A percentile compares a stretch with the other conserved stretches of the same genome.
phyloP scores from a whole-genome alignment of 768 basidiomycete genomes.

The Pleurotus ostreatus region DNA sequence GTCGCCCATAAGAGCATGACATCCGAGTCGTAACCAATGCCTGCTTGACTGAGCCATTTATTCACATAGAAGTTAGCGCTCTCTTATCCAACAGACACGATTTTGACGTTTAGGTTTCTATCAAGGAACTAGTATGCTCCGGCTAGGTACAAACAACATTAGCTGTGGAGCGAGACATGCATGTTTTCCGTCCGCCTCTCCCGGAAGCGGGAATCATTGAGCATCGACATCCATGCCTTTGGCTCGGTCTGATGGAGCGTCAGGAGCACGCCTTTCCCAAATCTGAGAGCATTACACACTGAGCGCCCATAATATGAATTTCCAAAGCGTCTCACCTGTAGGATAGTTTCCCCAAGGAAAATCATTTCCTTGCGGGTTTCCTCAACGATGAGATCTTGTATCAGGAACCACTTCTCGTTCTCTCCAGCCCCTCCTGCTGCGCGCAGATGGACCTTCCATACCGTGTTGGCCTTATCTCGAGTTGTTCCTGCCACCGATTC shows the following conservation, averaged over 20 bases:
- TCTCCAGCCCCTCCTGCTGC: constrained; percentile 74
- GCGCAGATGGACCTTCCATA: constrained; percentile 89
- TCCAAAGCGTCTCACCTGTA: constrained; percentile 62
- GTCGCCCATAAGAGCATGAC: neutral
- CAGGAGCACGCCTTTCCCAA: constrained; percentile 53
- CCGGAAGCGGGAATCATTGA: constrained; percentile 12
- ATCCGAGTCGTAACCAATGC: too few species aligned
- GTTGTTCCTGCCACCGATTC: constrained; percentile 96
- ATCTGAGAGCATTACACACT: constrained; percentile 34
- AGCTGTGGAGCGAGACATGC: too few species aligned
- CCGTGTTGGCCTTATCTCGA: constrained; percentile 84
- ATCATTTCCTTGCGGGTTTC: constrained; percentile 98
- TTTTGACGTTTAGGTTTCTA: constrained; percentile 7
- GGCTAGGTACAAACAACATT: neutral
- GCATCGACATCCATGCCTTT: constrained; percentile 28
- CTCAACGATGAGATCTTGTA: constrained; percentile 94
- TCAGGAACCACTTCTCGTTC: constrained; percentile 91
- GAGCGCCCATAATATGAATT: neutral
- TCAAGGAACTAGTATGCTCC: neutral
- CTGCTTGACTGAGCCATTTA: too few species aligned
- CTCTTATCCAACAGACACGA: neutral
- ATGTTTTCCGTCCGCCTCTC: neutral
- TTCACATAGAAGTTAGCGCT: neutral
- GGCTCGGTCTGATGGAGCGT: constrained; percentile 16
- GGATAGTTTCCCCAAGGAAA: constrained; percentile 91